phyloP scores from a whole-genome alignment of 2,329 filamentous ascomycete genomes.

The Pseudophaeomoniella oleicola region DNA sequence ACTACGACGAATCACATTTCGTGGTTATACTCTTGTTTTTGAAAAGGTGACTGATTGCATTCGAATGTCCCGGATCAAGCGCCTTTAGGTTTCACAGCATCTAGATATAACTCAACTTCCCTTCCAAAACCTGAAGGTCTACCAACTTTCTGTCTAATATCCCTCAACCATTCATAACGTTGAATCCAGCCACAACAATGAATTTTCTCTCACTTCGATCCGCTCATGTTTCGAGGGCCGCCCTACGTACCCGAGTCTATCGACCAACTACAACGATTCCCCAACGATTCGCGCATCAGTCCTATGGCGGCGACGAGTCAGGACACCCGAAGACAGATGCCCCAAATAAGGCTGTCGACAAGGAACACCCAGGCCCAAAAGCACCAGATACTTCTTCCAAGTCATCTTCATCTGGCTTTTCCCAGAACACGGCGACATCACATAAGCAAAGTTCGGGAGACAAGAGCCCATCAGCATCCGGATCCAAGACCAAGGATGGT shows the following conservation, averaged over 20 bases:
- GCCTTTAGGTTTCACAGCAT: too few species aligned
- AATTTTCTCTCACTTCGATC: neutral
- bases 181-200: too few species aligned
- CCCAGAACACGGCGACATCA: neutral
- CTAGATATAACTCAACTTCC: too few species aligned
- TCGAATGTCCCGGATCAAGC: too few species aligned
- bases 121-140: too few species aligned
- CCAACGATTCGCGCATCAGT: conserved; percentile 7
- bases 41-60: too few species aligned
- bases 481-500: conserved; percentile 2
- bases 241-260: neutral
- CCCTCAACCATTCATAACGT: too few species aligned
- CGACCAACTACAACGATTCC: neutral
- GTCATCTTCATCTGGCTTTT: neutral
- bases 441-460: conserved; percentile 1
- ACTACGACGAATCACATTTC: too few species aligned
- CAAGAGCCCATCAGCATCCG: too few species aligned
- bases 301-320: conserved; percentile 11
- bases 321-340: conserved; percentile 7
- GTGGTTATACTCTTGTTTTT: too few species aligned
- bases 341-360: conserved; percentile 7
- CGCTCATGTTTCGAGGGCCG: neutral
- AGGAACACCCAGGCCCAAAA: conserved; percentile 13
- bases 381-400: conserved; percentile 6
- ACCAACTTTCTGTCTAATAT: too few species aligned